Percentiles rank a stretch among this genome's conserved stretches.
These are phyloP conservation scores for Ganoderma boninense DNA, from an alignment of 1,284 basidiomycete genomes.

Conservation along the genomic window DNA sequence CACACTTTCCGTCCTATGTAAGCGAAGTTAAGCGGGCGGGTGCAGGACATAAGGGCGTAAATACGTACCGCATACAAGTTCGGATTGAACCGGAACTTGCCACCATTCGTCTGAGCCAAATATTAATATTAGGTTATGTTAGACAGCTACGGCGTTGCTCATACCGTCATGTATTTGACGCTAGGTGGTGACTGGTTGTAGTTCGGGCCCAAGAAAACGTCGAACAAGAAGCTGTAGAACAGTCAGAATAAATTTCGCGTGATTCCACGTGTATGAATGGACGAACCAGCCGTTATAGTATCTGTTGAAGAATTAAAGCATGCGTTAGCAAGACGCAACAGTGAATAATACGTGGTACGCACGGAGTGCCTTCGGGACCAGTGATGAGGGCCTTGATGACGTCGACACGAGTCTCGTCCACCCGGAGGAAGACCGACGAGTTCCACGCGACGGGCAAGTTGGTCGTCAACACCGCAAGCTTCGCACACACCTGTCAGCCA, in stretches of 20 bases:
- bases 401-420: conserved; percentile 89
- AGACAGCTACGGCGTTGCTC: too few species aligned
- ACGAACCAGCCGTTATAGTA: conserved; percentile 85
- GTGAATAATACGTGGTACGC: conserved; percentile 46
- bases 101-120: conserved; percentile 85
- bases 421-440: conserved; percentile 88
- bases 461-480: conserved; percentile 90
- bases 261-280: not conserved
- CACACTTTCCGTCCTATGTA: conserved; percentile 91
- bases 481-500: not conserved
- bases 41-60: conserved; percentile 7
- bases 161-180: conserved; percentile 93
- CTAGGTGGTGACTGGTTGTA: conserved; percentile 85
- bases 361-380: conserved; percentile 92
- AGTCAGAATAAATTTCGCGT: not conserved
- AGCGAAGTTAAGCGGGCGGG: conserved; percentile 13
- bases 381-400: conserved; percentile 91
- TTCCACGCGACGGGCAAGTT: conserved; percentile 91
- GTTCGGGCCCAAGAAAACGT: conserved; percentile 87
- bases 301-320: conserved; percentile 45
- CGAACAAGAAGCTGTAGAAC: conserved; percentile 71
- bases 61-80: conserved; percentile 84
- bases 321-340: conserved; percentile 9
- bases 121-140: conserved; percentile 6
- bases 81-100: conserved; percentile 90